These are phyloP conservation scores for Tephrocybe sp. DNA, from an alignment of 768 basidiomycete species.

Conservation along the genomic window DNA sequence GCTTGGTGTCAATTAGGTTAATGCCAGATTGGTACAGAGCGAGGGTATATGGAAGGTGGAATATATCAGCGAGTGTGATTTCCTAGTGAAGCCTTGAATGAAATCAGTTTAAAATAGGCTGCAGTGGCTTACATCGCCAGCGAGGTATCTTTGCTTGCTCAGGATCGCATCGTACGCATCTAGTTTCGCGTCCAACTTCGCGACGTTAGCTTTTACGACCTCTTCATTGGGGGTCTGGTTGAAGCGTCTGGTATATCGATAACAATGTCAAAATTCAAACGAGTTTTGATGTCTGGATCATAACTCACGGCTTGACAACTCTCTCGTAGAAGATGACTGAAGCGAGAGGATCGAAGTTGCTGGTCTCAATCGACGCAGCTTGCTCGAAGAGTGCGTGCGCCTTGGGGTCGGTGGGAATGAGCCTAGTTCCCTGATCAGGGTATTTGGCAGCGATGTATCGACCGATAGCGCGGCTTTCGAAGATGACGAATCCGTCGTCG, in stretches of 20 bases:
- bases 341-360: conserved; percentile 51
- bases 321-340: conserved; percentile 40
- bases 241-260: not conserved
- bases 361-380: conserved; percentile 46
- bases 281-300: too few relatives aligned
- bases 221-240: not conserved
- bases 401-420: conserved; percentile 43
- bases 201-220: conserved; percentile 19
- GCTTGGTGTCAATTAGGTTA: conserved; percentile 31
- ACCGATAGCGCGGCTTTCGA: conserved; percentile 59
- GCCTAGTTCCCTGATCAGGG: conserved; percentile 41
- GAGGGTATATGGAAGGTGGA: conserved; percentile 39
- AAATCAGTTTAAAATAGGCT: not conserved
- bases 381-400: conserved; percentile 47
- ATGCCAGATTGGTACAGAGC: conserved; percentile 19
- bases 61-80: conserved; percentile 45
- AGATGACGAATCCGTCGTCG: conserved; percentile 65
- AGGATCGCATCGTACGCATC: conserved; percentile 56
- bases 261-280: too few relatives aligned
- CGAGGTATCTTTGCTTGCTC: conserved; percentile 51
- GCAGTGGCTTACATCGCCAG: conserved; percentile 42
- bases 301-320: conserved; percentile 46
- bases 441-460: conserved; percentile 62
- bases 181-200: conserved; percentile 36
- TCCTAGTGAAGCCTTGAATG: conserved; percentile 21